Evolutionary conservation across 2,329 filamentous ascomycete genomes (phyloP), one percentile per base, ranked within the genome.

Genomic region (Colletotrichum sp.): DNA sequence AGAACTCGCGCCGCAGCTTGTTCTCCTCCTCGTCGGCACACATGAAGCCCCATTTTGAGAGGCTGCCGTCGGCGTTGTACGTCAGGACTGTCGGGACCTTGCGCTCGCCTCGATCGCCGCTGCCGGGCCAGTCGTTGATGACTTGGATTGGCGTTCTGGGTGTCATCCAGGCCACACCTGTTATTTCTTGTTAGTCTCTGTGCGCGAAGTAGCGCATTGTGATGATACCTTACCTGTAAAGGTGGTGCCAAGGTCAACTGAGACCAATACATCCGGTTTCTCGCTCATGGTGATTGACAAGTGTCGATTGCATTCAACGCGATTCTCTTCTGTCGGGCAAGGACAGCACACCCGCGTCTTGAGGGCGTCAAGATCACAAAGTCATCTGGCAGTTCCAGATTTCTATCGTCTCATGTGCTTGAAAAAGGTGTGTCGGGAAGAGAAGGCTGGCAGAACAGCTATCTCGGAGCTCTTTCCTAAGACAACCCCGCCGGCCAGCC

Each of bases 51-150:
- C 90, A 91, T 1, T 87, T 89, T 0, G 87, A 87, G 7, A 90
- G 81, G 12, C 77, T 82, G 5, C 80, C 80, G 73, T 86, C 82
- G 7, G 81, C 73, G 39, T 87, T 86, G 78, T 90, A 91, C 18
- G 90, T 82, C 6, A 90, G 80, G 6, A 87, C 85, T 0, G 89
- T 90, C 3, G 89, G 89, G 0, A 90, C 89, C 78, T 91, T 91
- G 77, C 90, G 89, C 77, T 91, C 89, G 66, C 88, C 88, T 72
- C 86, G 87, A 71, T 89, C 88, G 13, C 86, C 87, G 59, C 87
- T 86, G 5, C 89, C 89, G 1, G 89, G 90, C 89, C 89, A 91
- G 82, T 90, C 88, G 80, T 89, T 85, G 78, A 89, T 84, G 39
- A 87, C 81, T 68, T 88, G 87, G 63, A 88, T 85, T 3, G 86